Percentiles rank a stretch among this genome's conserved stretches.
Conservation (phyloP, 495 filamentous ascomycete genomes). For the Tuber microsphaerosporum region DNA sequence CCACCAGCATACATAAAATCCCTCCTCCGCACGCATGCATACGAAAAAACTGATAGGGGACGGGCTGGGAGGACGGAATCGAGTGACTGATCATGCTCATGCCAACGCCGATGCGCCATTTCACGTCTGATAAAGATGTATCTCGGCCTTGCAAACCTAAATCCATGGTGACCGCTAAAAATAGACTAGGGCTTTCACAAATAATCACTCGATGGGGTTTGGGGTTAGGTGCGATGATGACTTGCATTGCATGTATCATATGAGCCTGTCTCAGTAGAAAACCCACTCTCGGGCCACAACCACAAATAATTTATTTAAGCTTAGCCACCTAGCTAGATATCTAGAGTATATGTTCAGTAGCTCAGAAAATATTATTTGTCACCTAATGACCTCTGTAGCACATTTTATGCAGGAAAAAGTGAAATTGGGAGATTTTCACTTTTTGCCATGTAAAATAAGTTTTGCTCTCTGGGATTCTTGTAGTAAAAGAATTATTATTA, state of each 20-base stretch:
- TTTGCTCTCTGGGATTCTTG: background rate
- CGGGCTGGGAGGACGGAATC: too few species aligned
- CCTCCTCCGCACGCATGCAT: background rate
- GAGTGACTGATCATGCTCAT: background rate
- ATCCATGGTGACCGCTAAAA: background rate
- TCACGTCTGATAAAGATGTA: background rate
- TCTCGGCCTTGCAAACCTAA: too few species aligned
- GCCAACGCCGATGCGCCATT: background rate
- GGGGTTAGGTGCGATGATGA: background rate
- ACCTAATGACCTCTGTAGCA: too few species aligned
- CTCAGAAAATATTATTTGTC: too few species aligned
- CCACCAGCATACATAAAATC: background rate
- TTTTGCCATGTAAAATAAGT: background rate
- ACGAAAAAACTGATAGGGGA: background rate
- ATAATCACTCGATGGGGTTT: background rate
- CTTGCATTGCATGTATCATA: background rate
- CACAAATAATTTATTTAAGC: too few species aligned
- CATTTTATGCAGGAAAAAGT: background rate
- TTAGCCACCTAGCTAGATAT: too few species aligned
- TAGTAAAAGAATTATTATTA: background rate
- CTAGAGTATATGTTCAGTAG: too few species aligned
- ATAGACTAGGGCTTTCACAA: background rate
- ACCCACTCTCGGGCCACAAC: too few species aligned
- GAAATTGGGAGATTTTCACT: background rate
- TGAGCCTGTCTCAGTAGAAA: too few species aligned